phyloP scores from a whole-genome alignment of 306 rosid genomes.

The Lathyrus tuberosus region DNA sequence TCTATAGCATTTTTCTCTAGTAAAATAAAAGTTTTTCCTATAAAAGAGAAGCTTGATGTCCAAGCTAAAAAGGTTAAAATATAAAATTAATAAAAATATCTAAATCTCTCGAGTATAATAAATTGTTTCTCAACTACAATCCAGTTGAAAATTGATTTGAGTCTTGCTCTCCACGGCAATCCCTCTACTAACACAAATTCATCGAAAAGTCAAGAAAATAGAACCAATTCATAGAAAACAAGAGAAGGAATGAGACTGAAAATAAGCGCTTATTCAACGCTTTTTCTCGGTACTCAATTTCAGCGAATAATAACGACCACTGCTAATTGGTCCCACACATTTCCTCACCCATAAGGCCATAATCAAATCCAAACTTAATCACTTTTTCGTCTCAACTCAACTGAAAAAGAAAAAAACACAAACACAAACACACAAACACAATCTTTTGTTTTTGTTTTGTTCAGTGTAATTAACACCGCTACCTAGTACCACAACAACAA shows the following conservation, averaged over 20 bases:
- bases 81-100: neutral
- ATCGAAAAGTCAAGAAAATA: neutral
- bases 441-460: neutral
- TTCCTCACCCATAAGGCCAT: too few species aligned
- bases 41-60: too few species aligned
- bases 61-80: neutral
- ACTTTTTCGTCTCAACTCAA: neutral
- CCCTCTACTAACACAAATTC: neutral
- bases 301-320: neutral
- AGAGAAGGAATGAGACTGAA: neutral
- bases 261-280: too few species aligned
- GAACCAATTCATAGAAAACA: neutral
- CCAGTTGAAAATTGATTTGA: neutral
- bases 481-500: constrained; percentile 39
- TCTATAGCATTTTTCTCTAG: too few species aligned
- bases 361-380: neutral
- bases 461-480: neutral
- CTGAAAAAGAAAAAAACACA: neutral
- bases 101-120: too few species aligned
- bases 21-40: too few species aligned
- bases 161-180: constrained; percentile 24
- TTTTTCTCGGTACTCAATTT: too few species aligned
- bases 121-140: too few species aligned
- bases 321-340: neutral
- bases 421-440: too few species aligned